Base-by-base conservation (phyloP, 208 protist genomes). In the Angomonas deanei region DNA sequence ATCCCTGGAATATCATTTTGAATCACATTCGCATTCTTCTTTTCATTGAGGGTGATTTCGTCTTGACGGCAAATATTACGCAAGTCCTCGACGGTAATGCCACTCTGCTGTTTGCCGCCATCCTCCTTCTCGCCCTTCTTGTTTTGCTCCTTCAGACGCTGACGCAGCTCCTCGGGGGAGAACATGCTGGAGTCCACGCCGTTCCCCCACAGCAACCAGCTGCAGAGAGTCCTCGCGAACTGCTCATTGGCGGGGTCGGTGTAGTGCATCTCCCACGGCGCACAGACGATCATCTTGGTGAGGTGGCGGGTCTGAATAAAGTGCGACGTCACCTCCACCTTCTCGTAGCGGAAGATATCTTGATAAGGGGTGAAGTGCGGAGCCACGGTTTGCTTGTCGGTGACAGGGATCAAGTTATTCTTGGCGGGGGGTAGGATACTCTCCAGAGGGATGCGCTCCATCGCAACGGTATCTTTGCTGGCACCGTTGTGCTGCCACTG, bases 181-280 rank as follows among this genome's bases (percentile, higher is more conserved):
- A 94, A 94, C 83, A 92, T 94, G 59, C 82, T 91, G 30, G 92
- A 74, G 64, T 95, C 88, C 17, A 95, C 66, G 15, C 76, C 81
- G 61, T 95, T 95, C 27, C 85, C 88, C 88, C 88, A 95, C 34
- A 95, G 61, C 81, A 89, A 86, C 84, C 88, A 92, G 2, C 83
- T 79, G 48, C 92, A 66, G 55, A 95, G 48, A 1, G 83, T 69
- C 31, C 56, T 70, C 26, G 80, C 61, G 66, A 90, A 89, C 36
- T 72, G 52, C 11, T 42, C 15, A 42, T 42, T 42, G 15, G 36
- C 15, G 15, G 36, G 36, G 36, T 42, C 11, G 36, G 36, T 42
- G 36, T 66, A 34, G 42, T 48, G 65, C 19, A 78, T 68, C 36
- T 52, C 52, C 88, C 85, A 92, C 3, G 88, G 82, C 55, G 69